These are phyloP conservation scores for Tylopilus orsonianus DNA, from an alignment of 1,284 basidiomycete species.

Conservation along the genomic window DNA sequence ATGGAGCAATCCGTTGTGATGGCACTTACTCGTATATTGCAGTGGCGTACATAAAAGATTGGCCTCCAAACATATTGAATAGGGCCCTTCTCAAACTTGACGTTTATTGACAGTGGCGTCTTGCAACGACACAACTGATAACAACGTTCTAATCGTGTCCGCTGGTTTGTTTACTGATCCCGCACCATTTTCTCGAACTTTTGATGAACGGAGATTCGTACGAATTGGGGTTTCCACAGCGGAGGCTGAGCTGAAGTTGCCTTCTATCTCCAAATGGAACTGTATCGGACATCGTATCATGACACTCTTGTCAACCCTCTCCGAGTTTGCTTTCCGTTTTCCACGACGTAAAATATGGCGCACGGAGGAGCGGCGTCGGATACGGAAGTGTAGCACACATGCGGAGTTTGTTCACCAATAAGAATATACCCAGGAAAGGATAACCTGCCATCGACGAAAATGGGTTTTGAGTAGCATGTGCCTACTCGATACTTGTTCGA, in stretches of 20 bases:
- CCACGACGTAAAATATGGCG: slow-evolving; percentile 27
- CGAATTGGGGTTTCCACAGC: slow-evolving; percentile 25
- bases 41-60: slow-evolving; percentile 25
- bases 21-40: slow-evolving; percentile 9
- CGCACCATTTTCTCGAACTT: slow-evolving; percentile 14
- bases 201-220: slow-evolving; percentile 29
- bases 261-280: slow-evolving; percentile 27
- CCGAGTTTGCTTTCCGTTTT: slow-evolving; percentile 1
- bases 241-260: slow-evolving; percentile 13
- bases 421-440: slow-evolving; percentile 6
- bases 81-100: slow-evolving; percentile 2
- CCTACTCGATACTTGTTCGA: slow-evolving; percentile 4
- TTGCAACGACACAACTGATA: slow-evolving; percentile 16
- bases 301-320: slow-evolving; percentile 13
- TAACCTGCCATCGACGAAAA: slow-evolving; percentile 8
- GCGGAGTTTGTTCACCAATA: slow-evolving; percentile 6
- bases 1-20: slow-evolving; percentile 15
- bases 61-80: slow-evolving; percentile 15
- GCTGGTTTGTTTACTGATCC: slow-evolving; percentile 13
- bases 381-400: not conserved
- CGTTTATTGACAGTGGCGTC: slow-evolving; percentile 29
- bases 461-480: slow-evolving; percentile 1
- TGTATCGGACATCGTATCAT: slow-evolving; percentile 4
- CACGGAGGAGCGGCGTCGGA: slow-evolving; percentile 6
- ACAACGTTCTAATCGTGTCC: slow-evolving; percentile 17